These are phyloP conservation scores for Boletus speciosus DNA, from an alignment of 768 basidiomycete species.

Conservation along the genomic window DNA sequence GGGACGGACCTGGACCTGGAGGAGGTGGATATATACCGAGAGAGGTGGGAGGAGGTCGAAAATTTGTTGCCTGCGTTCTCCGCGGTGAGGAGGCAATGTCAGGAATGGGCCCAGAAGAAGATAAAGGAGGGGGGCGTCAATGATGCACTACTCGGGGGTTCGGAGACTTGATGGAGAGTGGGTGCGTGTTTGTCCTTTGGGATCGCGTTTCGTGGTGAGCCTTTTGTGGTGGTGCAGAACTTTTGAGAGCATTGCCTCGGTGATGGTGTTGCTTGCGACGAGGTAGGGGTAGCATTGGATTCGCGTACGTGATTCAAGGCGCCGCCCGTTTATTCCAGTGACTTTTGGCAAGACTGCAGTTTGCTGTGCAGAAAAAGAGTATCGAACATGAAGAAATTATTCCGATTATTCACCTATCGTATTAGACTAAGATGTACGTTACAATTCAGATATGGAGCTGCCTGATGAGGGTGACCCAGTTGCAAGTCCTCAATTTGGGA, in stretches of 20 bases:
- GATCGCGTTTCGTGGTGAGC: neutral
- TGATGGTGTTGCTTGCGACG: neutral
- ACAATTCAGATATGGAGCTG: neutral
- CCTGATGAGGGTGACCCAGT: no score
- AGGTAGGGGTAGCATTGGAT: neutral
- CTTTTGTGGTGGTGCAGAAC: neutral
- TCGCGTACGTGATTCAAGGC: neutral
- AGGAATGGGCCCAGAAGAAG: constrained; percentile 1
- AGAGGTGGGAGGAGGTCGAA: constrained; percentile 24
- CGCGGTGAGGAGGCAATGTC: constrained; percentile 17
- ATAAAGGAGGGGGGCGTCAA: neutral
- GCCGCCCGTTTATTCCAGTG: neutral
- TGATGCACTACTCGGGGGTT: neutral
- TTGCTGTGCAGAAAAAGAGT: neutral
- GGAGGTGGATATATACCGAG: constrained; percentile 7
- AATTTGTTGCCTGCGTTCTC: constrained; percentile 22
- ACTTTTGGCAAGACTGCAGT: neutral
- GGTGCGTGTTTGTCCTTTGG: neutral
- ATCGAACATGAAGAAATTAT: neutral
- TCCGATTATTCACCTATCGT: neutral
- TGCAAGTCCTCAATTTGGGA: neutral
- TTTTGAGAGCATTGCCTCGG: no score
- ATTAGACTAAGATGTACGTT: neutral
- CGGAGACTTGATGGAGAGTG: neutral
- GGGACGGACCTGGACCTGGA: constrained; percentile 4